Percentiles rank a stretch among this genome's conserved stretches.
Evolutionary conservation across 352 stramenopile genomes (phyloP).

Genomic region (Phytophthora syringae): DNA sequence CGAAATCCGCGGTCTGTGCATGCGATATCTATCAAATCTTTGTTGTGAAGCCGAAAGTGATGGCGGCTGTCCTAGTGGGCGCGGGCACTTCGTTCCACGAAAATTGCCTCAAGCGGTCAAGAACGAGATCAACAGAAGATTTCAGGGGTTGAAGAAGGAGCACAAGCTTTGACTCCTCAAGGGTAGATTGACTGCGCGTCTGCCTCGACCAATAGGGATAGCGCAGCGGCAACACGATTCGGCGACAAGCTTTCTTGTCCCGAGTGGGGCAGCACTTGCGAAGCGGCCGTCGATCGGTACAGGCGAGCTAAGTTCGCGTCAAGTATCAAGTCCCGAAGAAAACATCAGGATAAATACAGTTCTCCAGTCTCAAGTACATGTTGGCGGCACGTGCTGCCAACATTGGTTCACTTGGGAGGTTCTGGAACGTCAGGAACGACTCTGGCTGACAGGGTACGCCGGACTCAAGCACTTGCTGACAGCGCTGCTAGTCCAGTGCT

Average conservation of each 20-base stretch:
- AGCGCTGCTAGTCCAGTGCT: not conserved
- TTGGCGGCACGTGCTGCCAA: not conserved
- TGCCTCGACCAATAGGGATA: not conserved
- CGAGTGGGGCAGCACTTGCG: not conserved
- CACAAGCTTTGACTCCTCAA: not conserved
- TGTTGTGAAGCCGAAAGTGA: not conserved
- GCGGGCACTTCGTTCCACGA: conserved; percentile 10
- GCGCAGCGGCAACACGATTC: not conserved
- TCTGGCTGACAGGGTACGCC: not conserved
- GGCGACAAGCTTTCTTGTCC: not conserved
- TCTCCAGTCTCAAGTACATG: not conserved
- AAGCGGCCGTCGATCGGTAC: not conserved
- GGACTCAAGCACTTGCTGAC: not conserved
- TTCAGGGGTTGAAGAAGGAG: not conserved
- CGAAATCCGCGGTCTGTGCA: not conserved
- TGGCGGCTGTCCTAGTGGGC: not conserved
- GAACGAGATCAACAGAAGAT: not conserved
- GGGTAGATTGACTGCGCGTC: conserved; percentile 1
- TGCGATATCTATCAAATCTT: conserved; percentile 4
- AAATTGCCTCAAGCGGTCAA: not conserved
- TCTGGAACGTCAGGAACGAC: not conserved
- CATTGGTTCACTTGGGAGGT: not conserved
- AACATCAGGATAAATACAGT: too few relatives aligned
- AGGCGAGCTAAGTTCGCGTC: too few relatives aligned
- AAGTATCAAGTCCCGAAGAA: too few relatives aligned